Evolutionary conservation across 1,284 basidiomycete species (phyloP).

Genomic region (Termitomyces sp.): DNA sequence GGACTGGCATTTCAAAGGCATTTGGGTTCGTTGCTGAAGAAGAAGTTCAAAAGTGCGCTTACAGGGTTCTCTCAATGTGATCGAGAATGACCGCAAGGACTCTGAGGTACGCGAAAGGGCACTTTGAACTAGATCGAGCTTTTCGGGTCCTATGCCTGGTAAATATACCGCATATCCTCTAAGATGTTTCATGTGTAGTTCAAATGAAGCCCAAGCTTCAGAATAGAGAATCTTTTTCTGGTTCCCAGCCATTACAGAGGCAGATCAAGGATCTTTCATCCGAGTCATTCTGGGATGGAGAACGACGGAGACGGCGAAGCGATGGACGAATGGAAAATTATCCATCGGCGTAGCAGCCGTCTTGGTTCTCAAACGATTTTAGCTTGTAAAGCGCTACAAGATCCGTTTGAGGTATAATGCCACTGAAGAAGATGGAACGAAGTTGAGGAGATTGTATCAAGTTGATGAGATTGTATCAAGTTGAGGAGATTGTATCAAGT

Average conservation of each 20-base stretch:
- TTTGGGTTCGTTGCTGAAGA: not conserved
- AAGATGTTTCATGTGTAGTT: not conserved
- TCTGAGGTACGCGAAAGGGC: not conserved
- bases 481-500: no score
- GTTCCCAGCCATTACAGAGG: not conserved
- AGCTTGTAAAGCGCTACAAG: not conserved
- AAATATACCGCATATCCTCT: not conserved
- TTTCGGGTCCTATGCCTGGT: not conserved
- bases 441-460: not conserved
- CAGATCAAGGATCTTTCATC: not conserved
- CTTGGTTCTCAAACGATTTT: not conserved
- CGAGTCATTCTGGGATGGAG: no score
- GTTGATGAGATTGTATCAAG: no score
- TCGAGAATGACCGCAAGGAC: not conserved
- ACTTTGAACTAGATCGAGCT: not conserved
- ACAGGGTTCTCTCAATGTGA: not conserved
- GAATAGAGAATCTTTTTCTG: not conserved
- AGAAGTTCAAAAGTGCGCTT: not conserved
- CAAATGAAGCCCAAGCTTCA: not conserved
- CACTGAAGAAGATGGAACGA: not conserved
- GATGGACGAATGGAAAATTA: not conserved
- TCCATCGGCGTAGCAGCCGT: not conserved
- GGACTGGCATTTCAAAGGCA: not conserved
- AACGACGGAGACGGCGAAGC: not conserved
- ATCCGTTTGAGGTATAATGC: not conserved